Conservation (phyloP, 2,329 filamentous ascomycete genomes). For the Ophiobolus disseminans region DNA sequence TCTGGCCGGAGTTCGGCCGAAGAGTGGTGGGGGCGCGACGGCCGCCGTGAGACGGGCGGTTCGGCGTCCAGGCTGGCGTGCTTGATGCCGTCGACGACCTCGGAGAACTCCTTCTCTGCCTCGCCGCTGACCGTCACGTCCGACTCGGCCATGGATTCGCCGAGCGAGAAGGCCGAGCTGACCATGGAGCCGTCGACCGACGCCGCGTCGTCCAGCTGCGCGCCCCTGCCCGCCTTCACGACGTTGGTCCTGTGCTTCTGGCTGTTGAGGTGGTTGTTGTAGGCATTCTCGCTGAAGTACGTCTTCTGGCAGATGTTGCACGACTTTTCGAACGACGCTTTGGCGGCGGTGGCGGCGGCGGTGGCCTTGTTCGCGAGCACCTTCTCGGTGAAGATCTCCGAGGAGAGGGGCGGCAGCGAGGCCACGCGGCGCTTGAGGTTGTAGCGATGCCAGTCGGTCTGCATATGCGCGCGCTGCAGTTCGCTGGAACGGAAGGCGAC, state of each 20-base stretch:
- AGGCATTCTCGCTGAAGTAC: constrained; percentile 97
- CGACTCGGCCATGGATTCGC: constrained; percentile 71
- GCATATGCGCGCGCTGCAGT: constrained; percentile 94
- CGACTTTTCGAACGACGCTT: constrained; percentile 83
- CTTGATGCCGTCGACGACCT: constrained; percentile 79
- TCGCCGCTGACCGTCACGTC: constrained; percentile 67
- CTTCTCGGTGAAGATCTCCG: constrained; percentile 94
- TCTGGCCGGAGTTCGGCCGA: constrained; percentile 41
- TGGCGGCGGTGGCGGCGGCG: constrained; percentile 82
- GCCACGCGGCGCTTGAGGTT: constrained; percentile 95
- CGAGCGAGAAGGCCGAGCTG: constrained; percentile 90
- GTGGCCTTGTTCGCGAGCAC: constrained; percentile 88
- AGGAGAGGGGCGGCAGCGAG: constrained; percentile 85
- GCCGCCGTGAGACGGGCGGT: constrained; percentile 52
- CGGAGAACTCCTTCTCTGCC: constrained; percentile 75
- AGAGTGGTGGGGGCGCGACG: constrained; percentile 51
- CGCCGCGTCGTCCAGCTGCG: constrained; percentile 67
- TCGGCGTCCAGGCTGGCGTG: constrained; percentile 61
- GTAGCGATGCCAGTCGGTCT: constrained; percentile 97
- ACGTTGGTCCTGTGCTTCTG: constrained; percentile 83
- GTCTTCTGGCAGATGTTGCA: constrained; percentile 87
- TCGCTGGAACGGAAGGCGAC: constrained; percentile 95
- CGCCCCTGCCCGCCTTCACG: constrained; percentile 51
- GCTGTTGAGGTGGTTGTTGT: constrained; percentile 88
- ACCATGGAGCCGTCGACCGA: constrained; percentile 71